phyloP scores from a whole-genome alignment of 805 yeast genomes.

The Yamadazyma takamatsuzukensis region DNA sequence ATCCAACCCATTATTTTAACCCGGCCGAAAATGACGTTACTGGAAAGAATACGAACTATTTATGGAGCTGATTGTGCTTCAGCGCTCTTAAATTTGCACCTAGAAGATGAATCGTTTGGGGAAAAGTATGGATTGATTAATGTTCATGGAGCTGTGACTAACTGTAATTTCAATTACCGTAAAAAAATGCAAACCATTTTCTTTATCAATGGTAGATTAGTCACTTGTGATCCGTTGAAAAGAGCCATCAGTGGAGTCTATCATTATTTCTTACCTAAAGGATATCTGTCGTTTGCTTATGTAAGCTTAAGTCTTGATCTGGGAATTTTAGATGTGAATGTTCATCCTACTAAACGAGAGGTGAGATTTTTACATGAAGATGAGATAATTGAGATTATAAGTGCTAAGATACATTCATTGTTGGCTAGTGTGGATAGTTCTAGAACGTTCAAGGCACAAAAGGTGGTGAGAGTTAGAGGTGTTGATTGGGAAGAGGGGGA shows the following conservation, averaged over 20 bases:
- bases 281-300: conserved; percentile 71
- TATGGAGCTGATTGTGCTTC: conserved; percentile 69
- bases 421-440: conserved; percentile 61
- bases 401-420: conserved; percentile 44
- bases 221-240: conserved; percentile 74
- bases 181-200: conserved; percentile 66
- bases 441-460: conserved; percentile 66
- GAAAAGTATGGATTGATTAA: conserved; percentile 46
- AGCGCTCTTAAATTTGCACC: conserved; percentile 51
- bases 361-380: conserved; percentile 83
- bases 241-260: conserved; percentile 64
- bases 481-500: conserved; percentile 10
- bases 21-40: conserved; percentile 43
- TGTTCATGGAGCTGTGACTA: conserved; percentile 62
- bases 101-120: conserved; percentile 15
- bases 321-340: conserved; percentile 79
- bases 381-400: conserved; percentile 68
- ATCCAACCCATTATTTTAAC: conserved; percentile 63
- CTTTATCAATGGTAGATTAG: conserved; percentile 83
- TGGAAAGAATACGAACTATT: conserved; percentile 69
- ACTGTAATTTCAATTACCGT: conserved; percentile 66
- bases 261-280: conserved; percentile 70
- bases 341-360: conserved; percentile 94
- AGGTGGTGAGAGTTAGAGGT: conserved; percentile 28
- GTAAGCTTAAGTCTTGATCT: conserved; percentile 66